Evolutionary conservation across 192 early-diverging fungal genomes (phyloP).

Genomic region (Chytriomyces sp.): DNA sequence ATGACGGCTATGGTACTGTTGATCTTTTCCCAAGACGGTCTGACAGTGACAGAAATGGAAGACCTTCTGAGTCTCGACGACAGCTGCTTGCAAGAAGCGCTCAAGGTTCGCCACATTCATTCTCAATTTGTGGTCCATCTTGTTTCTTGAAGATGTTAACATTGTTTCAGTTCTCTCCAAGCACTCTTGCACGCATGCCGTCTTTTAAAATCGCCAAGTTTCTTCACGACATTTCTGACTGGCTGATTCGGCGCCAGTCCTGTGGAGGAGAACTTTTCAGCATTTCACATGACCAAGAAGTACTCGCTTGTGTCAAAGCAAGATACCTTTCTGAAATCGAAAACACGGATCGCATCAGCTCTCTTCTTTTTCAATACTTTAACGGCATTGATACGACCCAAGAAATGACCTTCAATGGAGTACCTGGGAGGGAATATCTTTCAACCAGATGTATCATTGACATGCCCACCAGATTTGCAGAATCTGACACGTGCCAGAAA

Average conservation of each 20-base stretch:
- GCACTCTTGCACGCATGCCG: not conserved
- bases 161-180: not conserved
- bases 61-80: conserved; percentile 21
- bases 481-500: not conserved
- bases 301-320: not conserved
- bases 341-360: not conserved
- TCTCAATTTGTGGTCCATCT: not conserved
- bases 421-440: conserved; percentile 5
- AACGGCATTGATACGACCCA: not conserved
- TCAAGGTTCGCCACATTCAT: not conserved
- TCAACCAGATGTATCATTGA: not conserved
- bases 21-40: conserved; percentile 13
- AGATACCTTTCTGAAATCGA: conserved; percentile 14
- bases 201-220: conserved; percentile 6
- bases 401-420: not conserved
- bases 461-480: conserved; percentile 6
- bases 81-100: not conserved
- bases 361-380: conserved; percentile 16
- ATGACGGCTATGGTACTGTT: conserved; percentile 6
- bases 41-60: conserved; percentile 17
- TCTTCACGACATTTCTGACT: conserved; percentile 18
- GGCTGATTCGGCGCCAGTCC: conserved; percentile 1
- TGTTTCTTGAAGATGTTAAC: not conserved
- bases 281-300: conserved; percentile 15
- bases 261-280: conserved; percentile 21